Percentiles rank a stretch among this genome's conserved stretches.
phyloP scores from a whole-genome alignment of 805 yeast species.

The Candida multigemmis region DNA sequence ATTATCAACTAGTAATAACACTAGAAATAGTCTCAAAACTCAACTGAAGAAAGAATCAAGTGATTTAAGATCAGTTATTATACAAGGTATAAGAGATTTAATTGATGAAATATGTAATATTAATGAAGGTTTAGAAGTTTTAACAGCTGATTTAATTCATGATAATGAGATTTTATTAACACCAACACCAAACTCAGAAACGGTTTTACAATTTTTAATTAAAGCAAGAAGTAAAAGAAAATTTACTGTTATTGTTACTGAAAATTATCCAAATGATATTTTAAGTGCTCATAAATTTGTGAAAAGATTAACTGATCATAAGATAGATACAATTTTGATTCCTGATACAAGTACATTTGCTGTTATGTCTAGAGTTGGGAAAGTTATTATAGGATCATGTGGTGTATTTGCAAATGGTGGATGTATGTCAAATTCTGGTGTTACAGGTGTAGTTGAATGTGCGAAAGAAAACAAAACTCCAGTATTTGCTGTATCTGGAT shows the following conservation, averaged over 20 bases:
- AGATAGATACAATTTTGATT: conserved; percentile 81
- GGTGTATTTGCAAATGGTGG: conserved; percentile 97
- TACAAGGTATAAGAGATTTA: conserved; percentile 86
- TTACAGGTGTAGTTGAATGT: conserved; percentile 86
- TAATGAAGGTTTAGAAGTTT: conserved; percentile 83
- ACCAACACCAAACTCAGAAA: conserved; percentile 90
- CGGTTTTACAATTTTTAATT: conserved; percentile 78
- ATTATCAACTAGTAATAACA: conserved; percentile 42
- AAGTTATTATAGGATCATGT: conserved; percentile 86
- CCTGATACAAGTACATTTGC: conserved; percentile 94
- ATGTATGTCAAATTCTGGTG: conserved; percentile 82
- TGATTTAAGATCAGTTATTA: conserved; percentile 76
- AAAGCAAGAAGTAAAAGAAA: conserved; percentile 85
- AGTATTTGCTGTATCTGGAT: conserved; percentile 89
- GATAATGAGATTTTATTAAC: conserved; percentile 80
- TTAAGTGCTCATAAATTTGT: conserved; percentile 72
- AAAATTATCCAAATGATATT: conserved; percentile 86
- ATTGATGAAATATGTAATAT: conserved; percentile 86
- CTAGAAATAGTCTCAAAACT: conserved; percentile 11
- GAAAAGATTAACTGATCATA: conserved; percentile 67
- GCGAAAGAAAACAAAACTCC: conserved; percentile 96
- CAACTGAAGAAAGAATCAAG: conserved; percentile 36
- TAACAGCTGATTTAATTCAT: conserved; percentile 89
- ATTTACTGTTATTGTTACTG: conserved; percentile 88
- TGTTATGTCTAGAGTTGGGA: conserved; percentile 94